phyloP scores from a whole-genome alignment of 106 monocot genomes.

The Allium sativum region DNA sequence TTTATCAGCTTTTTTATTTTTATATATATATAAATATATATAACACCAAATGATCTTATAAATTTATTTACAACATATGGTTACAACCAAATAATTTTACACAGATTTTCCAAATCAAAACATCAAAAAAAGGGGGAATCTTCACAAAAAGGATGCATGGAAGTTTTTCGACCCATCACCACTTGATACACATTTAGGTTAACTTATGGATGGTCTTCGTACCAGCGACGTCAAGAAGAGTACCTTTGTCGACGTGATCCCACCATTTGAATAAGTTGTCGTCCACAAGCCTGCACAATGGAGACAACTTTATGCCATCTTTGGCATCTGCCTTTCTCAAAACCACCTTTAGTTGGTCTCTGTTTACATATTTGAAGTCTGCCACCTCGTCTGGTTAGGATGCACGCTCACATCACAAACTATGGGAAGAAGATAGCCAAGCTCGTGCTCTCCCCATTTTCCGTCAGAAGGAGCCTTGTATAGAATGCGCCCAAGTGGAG shows the following conservation, averaged over 20 bases:
- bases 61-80: too few relatives aligned
- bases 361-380: conserved; percentile 66
- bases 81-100: too few relatives aligned
- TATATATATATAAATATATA: too few relatives aligned
- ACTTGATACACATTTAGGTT: too few relatives aligned
- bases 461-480: conserved; percentile 99
- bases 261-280: conserved; percentile 77
- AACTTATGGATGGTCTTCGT: conserved; percentile 65
- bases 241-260: conserved; percentile 61
- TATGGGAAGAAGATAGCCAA: conserved; percentile 85
- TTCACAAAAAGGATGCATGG: too few relatives aligned
- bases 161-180: too few relatives aligned
- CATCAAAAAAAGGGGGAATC: too few relatives aligned
- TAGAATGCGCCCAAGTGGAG: conserved; percentile 75
- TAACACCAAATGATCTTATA: too few relatives aligned
- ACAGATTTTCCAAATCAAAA: too few relatives aligned
- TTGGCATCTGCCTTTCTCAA: conserved; percentile 51
- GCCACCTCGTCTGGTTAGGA: conserved; percentile 85
- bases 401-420: conserved; percentile 61
- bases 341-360: conserved; percentile 58
- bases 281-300: conserved; percentile 66
- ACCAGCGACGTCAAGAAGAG: conserved; percentile 41
- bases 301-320: conserved; percentile 49
- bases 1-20: too few relatives aligned
- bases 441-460: conserved; percentile 99